These are phyloP conservation scores for Coleophoma eucalyptorum DNA, from an alignment of 2,329 filamentous ascomycete species.

Conservation along the genomic window DNA sequence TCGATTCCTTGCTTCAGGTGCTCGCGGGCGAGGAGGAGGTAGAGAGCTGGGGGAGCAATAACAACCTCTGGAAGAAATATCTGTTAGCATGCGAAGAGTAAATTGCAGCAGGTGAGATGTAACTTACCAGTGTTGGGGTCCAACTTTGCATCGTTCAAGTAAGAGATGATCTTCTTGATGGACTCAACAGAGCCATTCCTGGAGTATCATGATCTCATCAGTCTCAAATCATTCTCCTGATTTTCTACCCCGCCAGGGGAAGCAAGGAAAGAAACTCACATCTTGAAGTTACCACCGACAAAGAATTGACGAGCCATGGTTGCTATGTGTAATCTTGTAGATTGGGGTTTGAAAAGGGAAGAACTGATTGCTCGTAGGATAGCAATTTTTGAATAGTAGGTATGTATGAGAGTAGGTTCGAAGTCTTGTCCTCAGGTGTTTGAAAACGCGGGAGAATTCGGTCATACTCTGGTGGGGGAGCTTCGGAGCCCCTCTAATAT, in stretches of 20 bases:
- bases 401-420: too few species aligned
- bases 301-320: conserved; percentile 93
- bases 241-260: conserved; percentile 5
- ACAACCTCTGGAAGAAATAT: conserved; percentile 70
- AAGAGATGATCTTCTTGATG: conserved; percentile 86
- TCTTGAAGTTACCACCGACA: conserved; percentile 99
- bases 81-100: conserved; percentile 1
- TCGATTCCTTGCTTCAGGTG: conserved; percentile 72
- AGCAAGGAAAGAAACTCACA: conserved; percentile 54
- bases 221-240: not conserved
- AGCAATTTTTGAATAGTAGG: too few species aligned
- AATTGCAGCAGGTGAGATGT: not conserved
- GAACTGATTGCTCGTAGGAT: conserved; percentile 2
- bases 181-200: conserved; percentile 93
- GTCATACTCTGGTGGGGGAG: not conserved
- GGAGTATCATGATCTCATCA: conserved; percentile 5
- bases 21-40: conserved; percentile 83
- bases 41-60: conserved; percentile 84
- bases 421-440: too few species aligned
- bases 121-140: conserved; percentile 66
- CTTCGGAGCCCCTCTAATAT: not conserved
- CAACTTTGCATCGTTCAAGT: conserved; percentile 82
- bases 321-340: conserved; percentile 5
- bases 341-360: not conserved
- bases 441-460: not conserved